Conservation (phyloP, 176 grass and related monocot species). For the Oryza glumipatula region DNA sequence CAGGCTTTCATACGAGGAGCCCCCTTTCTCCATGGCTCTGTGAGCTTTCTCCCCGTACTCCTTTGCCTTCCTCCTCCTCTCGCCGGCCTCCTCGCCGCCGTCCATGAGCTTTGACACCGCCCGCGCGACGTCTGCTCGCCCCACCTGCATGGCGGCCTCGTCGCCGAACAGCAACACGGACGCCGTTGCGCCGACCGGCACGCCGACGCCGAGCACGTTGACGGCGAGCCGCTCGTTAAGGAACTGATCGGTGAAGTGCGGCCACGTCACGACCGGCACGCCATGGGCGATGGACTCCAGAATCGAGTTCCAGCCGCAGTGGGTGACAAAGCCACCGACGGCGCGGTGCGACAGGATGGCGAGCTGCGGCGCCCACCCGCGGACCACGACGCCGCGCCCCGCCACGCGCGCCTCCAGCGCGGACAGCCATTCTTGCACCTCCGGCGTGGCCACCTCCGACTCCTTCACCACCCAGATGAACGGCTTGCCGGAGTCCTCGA, state of each 20-base stretch:
- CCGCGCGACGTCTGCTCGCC: slow-evolving; percentile 8
- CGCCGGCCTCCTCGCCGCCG: slow-evolving; percentile 35
- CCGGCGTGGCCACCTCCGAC: slow-evolving; percentile 20
- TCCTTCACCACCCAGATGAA: slow-evolving; percentile 78
- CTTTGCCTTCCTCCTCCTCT: slow-evolving; percentile 31
- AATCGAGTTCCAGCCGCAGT: slow-evolving; percentile 62
- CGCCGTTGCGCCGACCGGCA: slow-evolving; percentile 30
- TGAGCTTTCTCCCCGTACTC: slow-evolving; percentile 49
- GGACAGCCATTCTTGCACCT: slow-evolving; percentile 32
- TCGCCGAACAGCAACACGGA: slow-evolving; percentile 3
- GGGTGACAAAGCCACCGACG: slow-evolving; percentile 49
- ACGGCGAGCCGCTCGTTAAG: slow-evolving; percentile 57
- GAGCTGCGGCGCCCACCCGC: slow-evolving; percentile 52
- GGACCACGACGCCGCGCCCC: slow-evolving; percentile 39
- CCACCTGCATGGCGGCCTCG: neutral
- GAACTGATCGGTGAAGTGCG: slow-evolving; percentile 63
- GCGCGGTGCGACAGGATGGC: slow-evolving; percentile 44
- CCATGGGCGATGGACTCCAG: slow-evolving; percentile 51
- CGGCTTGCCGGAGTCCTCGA: slow-evolving; percentile 54
- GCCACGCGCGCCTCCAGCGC: slow-evolving; percentile 33
- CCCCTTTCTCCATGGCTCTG: slow-evolving; percentile 47
- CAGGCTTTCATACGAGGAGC: slow-evolving; percentile 44
- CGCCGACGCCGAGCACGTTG: slow-evolving; percentile 48
- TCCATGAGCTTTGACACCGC: slow-evolving; percentile 52
- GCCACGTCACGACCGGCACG: slow-evolving; percentile 59